Evolutionary conservation across 306 rosid genomes (phyloP).

Genomic region (Fagus sylvatica): DNA sequence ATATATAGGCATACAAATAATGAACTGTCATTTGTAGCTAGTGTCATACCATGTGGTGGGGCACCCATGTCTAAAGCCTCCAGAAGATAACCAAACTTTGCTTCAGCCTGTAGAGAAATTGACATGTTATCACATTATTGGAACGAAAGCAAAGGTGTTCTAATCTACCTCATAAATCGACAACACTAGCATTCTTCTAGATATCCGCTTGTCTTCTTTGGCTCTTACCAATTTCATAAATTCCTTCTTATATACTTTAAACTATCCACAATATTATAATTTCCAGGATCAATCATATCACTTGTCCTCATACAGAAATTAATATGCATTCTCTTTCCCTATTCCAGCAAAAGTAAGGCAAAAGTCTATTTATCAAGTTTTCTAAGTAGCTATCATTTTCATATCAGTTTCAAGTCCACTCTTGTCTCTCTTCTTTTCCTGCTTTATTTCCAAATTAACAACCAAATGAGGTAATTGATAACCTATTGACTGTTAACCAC

Average conservation of each 20-base stretch:
- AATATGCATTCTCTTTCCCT: neutral
- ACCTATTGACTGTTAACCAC: too few relatives aligned
- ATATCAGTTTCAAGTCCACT: too few relatives aligned
- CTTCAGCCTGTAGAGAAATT: constrained; percentile 72
- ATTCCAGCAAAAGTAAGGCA: neutral
- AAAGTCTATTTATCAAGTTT: neutral
- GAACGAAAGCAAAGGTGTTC: neutral
- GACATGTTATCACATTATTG: constrained; percentile 18
- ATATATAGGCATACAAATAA: neutral
- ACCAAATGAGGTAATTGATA: too few relatives aligned
- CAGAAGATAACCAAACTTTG: constrained; percentile 88
- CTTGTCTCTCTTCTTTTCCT: too few relatives aligned
- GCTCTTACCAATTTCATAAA: neutral
- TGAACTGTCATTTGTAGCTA: neutral
- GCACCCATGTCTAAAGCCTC: constrained; percentile 99
- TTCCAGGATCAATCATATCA: neutral
- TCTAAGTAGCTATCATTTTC: too few relatives aligned
- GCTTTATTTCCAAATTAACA: too few relatives aligned
- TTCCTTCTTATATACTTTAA: neutral
- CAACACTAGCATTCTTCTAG: too few relatives aligned
- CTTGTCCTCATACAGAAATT: neutral
- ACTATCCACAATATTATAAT: neutral
- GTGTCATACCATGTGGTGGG: constrained; percentile 89
- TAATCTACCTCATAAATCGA: neutral
- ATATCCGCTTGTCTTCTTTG: neutral